phyloP scores from a whole-genome alignment of 768 basidiomycete genomes.

The Candolleomyces eurysporus region DNA sequence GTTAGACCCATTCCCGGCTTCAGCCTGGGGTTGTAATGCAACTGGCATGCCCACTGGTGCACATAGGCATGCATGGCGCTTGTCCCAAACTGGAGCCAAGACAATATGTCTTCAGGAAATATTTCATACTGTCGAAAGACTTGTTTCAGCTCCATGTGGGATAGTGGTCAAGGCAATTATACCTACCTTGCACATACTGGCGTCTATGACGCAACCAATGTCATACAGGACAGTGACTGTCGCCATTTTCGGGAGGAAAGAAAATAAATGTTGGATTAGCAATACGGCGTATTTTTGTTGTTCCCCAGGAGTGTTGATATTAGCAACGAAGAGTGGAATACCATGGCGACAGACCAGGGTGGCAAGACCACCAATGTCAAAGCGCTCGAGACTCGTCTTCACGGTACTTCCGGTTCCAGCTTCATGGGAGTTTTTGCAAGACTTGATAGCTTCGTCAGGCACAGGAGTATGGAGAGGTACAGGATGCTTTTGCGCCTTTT shows the following conservation, averaged over 20 bases:
- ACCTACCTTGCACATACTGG: conserved; percentile 17
- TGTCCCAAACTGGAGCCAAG: conserved; percentile 21
- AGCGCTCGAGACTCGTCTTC: too few relatives aligned
- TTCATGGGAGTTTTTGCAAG: too few relatives aligned
- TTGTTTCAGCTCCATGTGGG: conserved; percentile 7
- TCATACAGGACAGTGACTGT: conserved; percentile 21
- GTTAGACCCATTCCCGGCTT: conserved; percentile 26
- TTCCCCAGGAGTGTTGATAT: too few relatives aligned
- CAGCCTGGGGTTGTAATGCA: conserved; percentile 32
- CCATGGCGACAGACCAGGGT: too few relatives aligned
- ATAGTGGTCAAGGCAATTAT: neutral
- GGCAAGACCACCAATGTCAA: too few relatives aligned
- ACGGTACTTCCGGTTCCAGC: too few relatives aligned
- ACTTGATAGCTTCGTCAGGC: too few relatives aligned
- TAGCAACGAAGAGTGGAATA: too few relatives aligned
- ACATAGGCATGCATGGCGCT: conserved; percentile 37
- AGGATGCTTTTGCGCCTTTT: neutral
- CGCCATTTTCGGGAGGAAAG: too few relatives aligned
- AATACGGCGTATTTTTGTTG: too few relatives aligned
- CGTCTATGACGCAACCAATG: conserved; percentile 28
- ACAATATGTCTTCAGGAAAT: conserved; percentile 13
- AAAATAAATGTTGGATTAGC: too few relatives aligned
- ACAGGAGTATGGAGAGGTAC: too few relatives aligned
- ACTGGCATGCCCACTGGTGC: conserved; percentile 2
- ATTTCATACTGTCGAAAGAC: conserved; percentile 20